Conservation (phyloP, 2,329 filamentous ascomycete species). For the Endothia cerciana region DNA sequence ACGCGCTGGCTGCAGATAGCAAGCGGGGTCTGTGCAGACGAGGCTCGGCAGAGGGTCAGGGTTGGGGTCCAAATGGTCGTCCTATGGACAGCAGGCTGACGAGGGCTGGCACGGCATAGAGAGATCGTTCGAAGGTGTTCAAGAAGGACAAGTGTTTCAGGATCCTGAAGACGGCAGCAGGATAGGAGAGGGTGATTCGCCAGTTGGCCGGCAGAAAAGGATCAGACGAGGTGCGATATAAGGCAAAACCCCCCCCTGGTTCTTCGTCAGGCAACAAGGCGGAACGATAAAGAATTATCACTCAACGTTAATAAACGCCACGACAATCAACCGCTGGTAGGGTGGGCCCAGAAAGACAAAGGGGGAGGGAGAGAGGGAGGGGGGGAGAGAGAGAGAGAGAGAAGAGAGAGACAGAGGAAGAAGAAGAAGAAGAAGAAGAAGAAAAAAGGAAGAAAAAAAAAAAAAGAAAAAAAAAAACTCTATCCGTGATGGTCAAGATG, state of each 20-base stretch:
- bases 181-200: neutral
- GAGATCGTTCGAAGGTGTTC: neutral
- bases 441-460: too few species aligned
- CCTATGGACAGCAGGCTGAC: neutral
- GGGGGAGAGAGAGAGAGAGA: too few species aligned
- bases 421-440: too few species aligned
- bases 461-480: neutral
- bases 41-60: neutral
- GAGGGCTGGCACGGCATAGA: neutral
- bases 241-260: neutral
- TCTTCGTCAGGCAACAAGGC: neutral
- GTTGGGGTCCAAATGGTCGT: neutral
- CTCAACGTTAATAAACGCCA: neutral
- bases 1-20: constrained; percentile 1
- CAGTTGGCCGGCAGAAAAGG: neutral
- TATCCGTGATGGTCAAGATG: neutral
- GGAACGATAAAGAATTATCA: neutral
- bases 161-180: neutral
- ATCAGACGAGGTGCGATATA: neutral
- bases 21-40: neutral
- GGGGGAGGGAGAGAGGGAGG: too few species aligned
- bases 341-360: too few species aligned
- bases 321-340: neutral
- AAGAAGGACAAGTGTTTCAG: too few species aligned
- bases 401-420: too few species aligned